Evolutionary conservation across 2,329 filamentous ascomycete species (phyloP).

Genomic region (Exutisphaerella laricina): DNA sequence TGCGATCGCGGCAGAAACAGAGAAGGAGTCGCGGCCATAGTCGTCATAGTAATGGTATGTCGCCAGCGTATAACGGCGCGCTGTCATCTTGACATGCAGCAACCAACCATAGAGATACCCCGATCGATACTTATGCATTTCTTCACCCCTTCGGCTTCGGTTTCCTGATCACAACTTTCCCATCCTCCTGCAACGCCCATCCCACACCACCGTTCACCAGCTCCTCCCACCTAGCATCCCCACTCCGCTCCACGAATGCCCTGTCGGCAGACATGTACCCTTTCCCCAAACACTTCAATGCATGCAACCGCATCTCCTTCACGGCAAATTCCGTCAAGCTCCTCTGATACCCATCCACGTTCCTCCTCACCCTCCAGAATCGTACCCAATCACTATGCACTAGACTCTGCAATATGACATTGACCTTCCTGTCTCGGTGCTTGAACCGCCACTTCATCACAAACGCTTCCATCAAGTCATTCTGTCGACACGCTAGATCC

Average conservation of each 20-base stretch:
- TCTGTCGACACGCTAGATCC: slow-evolving; percentile 79
- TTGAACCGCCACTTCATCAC: slow-evolving; percentile 55
- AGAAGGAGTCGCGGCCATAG: slow-evolving; percentile 6
- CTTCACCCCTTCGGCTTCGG: slow-evolving; percentile 39
- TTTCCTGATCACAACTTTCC: slow-evolving; percentile 70
- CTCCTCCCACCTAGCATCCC: slow-evolving; percentile 65
- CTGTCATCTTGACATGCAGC: neutral
- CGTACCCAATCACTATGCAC: slow-evolving; percentile 75
- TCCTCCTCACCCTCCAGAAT: slow-evolving; percentile 66
- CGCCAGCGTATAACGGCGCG: slow-evolving; percentile 1
- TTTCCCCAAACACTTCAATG: slow-evolving; percentile 79
- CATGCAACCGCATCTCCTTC: slow-evolving; percentile 64
- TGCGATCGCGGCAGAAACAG: slow-evolving; percentile 18
- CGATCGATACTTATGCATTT: neutral
- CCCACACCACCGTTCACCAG: slow-evolving; percentile 67
- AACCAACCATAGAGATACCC: slow-evolving; percentile 8
- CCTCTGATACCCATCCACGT: slow-evolving; percentile 74
- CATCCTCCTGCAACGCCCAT: slow-evolving; percentile 66
- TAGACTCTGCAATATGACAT: slow-evolving; percentile 62
- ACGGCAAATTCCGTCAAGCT: slow-evolving; percentile 78
- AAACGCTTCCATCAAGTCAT: slow-evolving; percentile 68
- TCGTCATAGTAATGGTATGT: slow-evolving; percentile 2
- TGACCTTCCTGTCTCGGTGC: slow-evolving; percentile 63
- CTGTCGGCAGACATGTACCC: slow-evolving; percentile 71
- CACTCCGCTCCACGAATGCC: slow-evolving; percentile 61